Evolutionary conservation across 2,329 filamentous ascomycete genomes (phyloP), one percentile per base, ranked within the genome.

Genomic region (Fusarium sacchari): DNA sequence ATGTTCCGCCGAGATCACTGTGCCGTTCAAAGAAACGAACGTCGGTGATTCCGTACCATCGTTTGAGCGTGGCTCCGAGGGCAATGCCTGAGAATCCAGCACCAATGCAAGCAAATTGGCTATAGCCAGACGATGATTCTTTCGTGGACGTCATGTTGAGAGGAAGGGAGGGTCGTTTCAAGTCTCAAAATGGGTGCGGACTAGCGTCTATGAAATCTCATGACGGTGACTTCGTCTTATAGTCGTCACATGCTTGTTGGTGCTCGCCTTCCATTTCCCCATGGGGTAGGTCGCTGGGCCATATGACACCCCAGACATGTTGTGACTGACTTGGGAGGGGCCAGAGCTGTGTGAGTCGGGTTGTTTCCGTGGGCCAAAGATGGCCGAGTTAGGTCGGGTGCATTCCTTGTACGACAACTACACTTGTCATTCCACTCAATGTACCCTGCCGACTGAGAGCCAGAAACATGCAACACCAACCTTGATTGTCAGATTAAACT

Each of bases 81-180:
- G 40, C 60, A 28, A 63, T 63, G 22, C 40, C 50, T 24, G 50
- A 63, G 15, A 63, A 63, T 3, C 52, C 60, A 47, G 60, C 40
- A 4, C 60, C 52, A 18, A 63, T 63, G 6, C 50, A 58, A 18
- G 50, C 52, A 58, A 58, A 64, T 18, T 43, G 58, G 17, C 36
- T 60, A 8, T 37, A 56, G 6, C 14, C 9, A 8, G 14, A 15
- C 0, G 14, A 6, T 6, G 18, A 14, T 22, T 37, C 30, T 28
- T 55, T 56, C 8, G 6, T 43, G 9, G 47, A 22, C 5, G 15
- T 13, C 58, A 55, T 55, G n/a, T 43, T 39, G 9, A 7, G 17
- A 18, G n/a, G 6, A 17, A 15, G 32, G 15, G 14, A 43, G 7
- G 10, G 5, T 20, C 26, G 44, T 22, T 24, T 6, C 15, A 14